Evolutionary conservation across 352 stramenopile genomes (phyloP), one percentile per base, ranked within the genome.

Genomic region (Globisporangium mamillatum): DNA sequence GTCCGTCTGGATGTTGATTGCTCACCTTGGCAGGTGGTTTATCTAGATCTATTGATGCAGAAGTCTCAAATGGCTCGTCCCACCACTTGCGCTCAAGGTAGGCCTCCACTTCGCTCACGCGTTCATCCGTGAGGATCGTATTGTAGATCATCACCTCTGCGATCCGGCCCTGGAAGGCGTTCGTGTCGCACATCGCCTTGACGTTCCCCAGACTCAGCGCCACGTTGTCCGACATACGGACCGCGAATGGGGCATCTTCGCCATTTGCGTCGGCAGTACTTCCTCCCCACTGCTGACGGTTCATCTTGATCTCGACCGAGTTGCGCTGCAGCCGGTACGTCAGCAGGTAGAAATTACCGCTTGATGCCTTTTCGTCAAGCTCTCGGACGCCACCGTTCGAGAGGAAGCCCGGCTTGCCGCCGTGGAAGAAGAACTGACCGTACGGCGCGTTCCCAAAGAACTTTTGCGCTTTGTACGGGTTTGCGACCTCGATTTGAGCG

Each of bases 371-470:
- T 9, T 77, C 60, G 25, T 63, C 54, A 50, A 69, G 73, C 55
- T 85, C 76, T 3, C 76, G 71, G 29, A 91, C 67, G 9, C 81
- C 81, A 1, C 73, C 77, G 20, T 68, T 86, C 0, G 81, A 80
- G 38, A 81, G 81, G 63, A 90, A 89, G 1, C 75, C 76, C 2
- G 83, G 81, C 32, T 81, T 87, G n/a, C 78, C 81, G 12, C 72
- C 78, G 53, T 85, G 79, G 27, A 91, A 72, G 53, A 84, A 66
- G 59, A 91, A 91, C 48, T 91, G 83, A 3, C 81, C 83, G 62
- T 91, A 88, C 32, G 82, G 83, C 3, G 79, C 75, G 72, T 86
- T 89, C 1, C 83, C 83, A 44, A 91, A 91, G 69, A 91, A 89
- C 64, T 90, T 91, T 65, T 91, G 81, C 0, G 64, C 73, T 10